Conservation (phyloP, 108 stramenopile species). For the Chaetoceros muelleri region DNA sequence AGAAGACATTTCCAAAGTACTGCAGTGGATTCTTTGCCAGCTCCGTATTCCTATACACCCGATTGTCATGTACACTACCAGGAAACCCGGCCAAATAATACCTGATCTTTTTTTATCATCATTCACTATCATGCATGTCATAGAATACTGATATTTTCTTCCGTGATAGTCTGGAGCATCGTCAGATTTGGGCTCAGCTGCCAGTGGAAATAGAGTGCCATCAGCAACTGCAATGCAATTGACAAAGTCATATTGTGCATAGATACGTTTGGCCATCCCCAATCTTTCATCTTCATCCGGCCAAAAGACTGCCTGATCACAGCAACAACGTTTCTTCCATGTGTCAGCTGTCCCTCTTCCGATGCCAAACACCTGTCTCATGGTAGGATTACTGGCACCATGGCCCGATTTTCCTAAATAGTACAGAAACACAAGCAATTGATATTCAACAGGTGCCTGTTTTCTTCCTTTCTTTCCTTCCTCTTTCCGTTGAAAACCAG, state of each 20-base stretch:
- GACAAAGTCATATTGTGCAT: constrained; percentile 8
- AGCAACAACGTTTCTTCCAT: not conserved
- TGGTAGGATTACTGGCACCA: not conserved
- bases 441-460: constrained; percentile 12
- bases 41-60: no score
- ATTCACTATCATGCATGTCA: constrained; percentile 14
- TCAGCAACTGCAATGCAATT: constrained; percentile 20
- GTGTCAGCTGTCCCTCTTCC: not conserved
- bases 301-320: constrained; percentile 10
- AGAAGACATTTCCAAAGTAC: no score
- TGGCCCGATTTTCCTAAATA: no score
- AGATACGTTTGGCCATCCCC: constrained; percentile 6
- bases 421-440: no score
- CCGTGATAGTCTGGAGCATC: constrained; percentile 16
- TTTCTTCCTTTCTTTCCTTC: constrained; percentile 1
- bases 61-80: constrained; percentile 5
- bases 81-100: constrained; percentile 4
- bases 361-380: constrained; percentile 1
- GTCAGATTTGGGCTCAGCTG: constrained; percentile 6
- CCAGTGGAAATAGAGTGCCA: constrained; percentile 18
- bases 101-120: no score
- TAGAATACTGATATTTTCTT: constrained; percentile 13
- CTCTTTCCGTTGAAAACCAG: constrained; percentile 13
- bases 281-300: constrained; percentile 16
- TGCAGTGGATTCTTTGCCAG: not conserved